These are phyloP conservation scores for Lodderomyces margitis DNA, from an alignment of 1,139 yeast genomes.

Conservation along the genomic window DNA sequence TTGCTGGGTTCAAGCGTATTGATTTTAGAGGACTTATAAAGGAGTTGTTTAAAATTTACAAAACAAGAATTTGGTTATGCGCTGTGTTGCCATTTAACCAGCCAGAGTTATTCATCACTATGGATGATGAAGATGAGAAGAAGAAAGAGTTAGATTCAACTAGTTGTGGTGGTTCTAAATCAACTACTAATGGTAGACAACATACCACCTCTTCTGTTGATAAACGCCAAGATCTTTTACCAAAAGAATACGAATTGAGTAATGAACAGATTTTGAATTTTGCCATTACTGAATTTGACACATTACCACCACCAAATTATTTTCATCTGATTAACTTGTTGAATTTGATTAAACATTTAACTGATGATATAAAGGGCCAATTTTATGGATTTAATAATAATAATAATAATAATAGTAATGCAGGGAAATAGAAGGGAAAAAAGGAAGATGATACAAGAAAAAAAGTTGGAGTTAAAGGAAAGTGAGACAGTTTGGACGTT, in stretches of 20 bases:
- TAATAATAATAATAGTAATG: constrained; percentile 1
- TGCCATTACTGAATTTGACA: constrained; percentile 37
- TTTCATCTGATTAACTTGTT: constrained; percentile 43
- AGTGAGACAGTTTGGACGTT: neutral
- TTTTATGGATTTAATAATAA: constrained; percentile 41
- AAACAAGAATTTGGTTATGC: constrained; percentile 97
- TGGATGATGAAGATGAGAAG: constrained; percentile 9
- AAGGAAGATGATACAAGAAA: neutral
- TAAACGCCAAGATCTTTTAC: constrained; percentile 19
- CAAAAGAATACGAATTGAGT: constrained; percentile 40
- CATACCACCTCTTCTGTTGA: no score
- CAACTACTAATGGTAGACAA: no score
- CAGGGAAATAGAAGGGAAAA: neutral
- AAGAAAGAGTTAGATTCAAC: neutral
- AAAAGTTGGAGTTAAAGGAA: neutral
- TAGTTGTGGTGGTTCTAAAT: neutral
- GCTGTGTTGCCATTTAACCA: constrained; percentile 57
- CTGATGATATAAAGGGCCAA: constrained; percentile 35
- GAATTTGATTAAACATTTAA: constrained; percentile 35
- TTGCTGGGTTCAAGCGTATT: constrained; percentile 72
- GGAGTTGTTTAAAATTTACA: constrained; percentile 88
- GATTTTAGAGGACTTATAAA: constrained; percentile 92
- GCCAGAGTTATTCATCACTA: constrained; percentile 29
- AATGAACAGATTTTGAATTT: constrained; percentile 44
- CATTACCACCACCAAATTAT: constrained; percentile 36